A percentile compares a stretch with the other conserved stretches of the same genome.
Evolutionary conservation across 2,329 filamentous ascomycete genomes (phyloP).

Genomic region (Colletotrichum sp.): DNA sequence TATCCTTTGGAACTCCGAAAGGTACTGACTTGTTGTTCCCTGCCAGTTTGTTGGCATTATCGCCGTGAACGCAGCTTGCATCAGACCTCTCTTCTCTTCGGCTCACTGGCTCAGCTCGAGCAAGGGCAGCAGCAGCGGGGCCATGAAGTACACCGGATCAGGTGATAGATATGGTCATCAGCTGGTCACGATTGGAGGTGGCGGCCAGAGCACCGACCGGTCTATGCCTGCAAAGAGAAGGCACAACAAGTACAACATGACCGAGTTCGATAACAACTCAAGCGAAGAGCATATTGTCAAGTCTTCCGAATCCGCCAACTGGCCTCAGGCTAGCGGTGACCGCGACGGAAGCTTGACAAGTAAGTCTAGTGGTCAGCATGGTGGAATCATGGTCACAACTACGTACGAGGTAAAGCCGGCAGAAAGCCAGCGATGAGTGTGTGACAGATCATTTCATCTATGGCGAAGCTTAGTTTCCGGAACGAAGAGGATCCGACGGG

Average conservation of each 20-base stretch:
- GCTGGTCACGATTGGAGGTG: slow-evolving; percentile 29
- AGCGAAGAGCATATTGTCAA: slow-evolving; percentile 36
- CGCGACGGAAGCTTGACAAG: not conserved
- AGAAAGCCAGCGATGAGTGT: not conserved
- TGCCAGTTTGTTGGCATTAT: slow-evolving; percentile 49
- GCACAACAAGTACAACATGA: slow-evolving; percentile 18
- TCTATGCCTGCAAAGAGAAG: not conserved
- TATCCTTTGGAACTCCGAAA: not conserved
- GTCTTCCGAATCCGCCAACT: slow-evolving; percentile 6
- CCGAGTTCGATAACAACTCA: slow-evolving; percentile 30
- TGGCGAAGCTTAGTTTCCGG: not conserved
- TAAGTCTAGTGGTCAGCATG: not conserved
- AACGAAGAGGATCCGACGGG: not conserved
- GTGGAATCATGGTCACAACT: slow-evolving; percentile 3
- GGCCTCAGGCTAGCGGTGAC: not conserved
- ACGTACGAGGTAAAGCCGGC: slow-evolving; percentile 5
- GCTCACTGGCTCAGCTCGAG: slow-evolving; percentile 36
- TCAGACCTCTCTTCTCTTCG: slow-evolving; percentile 42
- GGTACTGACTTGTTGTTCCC: not conserved
- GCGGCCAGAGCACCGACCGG: slow-evolving; percentile 14
- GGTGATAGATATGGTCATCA: slow-evolving; percentile 28
- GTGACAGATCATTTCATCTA: not conserved
- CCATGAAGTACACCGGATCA: slow-evolving; percentile 25
- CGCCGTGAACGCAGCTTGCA: slow-evolving; percentile 44
- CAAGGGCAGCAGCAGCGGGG: slow-evolving; percentile 31